Base-by-base conservation (phyloP, 768 basidiomycete species). In the Lactarius akahatsu region DNA sequence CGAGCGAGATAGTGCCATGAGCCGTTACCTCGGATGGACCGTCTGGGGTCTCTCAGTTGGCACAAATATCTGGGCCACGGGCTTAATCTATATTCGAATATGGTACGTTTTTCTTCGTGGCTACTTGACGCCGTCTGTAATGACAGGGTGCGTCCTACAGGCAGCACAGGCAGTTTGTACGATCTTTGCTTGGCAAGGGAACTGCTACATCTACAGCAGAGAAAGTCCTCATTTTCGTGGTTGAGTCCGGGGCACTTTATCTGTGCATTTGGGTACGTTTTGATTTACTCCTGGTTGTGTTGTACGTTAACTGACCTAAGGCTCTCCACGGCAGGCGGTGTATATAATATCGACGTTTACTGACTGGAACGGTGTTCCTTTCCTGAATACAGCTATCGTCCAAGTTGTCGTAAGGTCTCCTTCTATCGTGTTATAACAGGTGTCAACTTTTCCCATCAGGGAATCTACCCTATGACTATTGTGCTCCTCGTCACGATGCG, bases 1-100 rank as follows among this genome's bases (percentile, higher is more conserved):
- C 16, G 18, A 52, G 55, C 55, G 23, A 26, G 23, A 38, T 2
- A 9, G 11, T 26, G n/a, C 1, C 15, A 4, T 52, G 18, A 57
- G 52, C 55, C 18, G 2, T 30, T 18, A 38, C 43, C n/a, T 63
- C 18, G 34, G 13, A 2, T 52, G 45, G 55, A 11, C 18, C 10
- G n/a, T 40, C 45, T 63, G 57, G 56, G 56, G 45, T 2, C 15
- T 52, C 26, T 52, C 55, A 13, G 26, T 62, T 15, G 18, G 43
- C 28, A 66, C 61, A 11, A 66, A 66, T 20, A 2, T 66, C 61
- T 66, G 65, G 65, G 57, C 61, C 36, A 66, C 65, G 5, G 4
- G 26, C 41, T 50, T 66, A 16, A 66, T 66, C 32, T 61, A n/a
- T 62, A 66, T 63, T 40, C 54, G 47, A 40, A 36, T 26, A n/a